Evolutionary conservation across 2,329 filamentous ascomycete genomes (phyloP).

Genomic region (Teratosphaeria viscida): DNA sequence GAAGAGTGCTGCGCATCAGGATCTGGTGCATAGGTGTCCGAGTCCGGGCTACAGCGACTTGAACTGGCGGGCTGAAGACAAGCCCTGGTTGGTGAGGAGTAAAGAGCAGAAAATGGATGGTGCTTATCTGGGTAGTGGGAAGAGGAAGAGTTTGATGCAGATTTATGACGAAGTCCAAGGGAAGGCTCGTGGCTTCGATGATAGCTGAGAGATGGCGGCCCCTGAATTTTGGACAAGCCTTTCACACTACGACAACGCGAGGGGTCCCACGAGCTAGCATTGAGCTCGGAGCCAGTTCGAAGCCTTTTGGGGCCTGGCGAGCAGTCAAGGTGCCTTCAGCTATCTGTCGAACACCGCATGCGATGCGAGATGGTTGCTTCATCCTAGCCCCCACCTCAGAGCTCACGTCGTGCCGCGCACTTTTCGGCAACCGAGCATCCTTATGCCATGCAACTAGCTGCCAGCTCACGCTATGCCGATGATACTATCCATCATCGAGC

Average conservation of each 20-base stretch:
- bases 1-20: constrained; percentile 22
- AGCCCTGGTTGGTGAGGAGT: constrained; percentile 22
- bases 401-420: background rate
- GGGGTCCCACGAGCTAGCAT: no score
- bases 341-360: background rate
- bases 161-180: constrained; percentile 10
- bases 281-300: no score
- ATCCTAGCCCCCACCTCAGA: background rate
- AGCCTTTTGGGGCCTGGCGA: no score
- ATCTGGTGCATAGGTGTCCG: constrained; percentile 31
- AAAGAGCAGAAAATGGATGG: constrained; percentile 18
- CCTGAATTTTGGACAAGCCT: background rate
- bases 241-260: no score
- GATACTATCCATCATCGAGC: background rate
- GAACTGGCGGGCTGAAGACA: constrained; percentile 26
- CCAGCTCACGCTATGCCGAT: background rate
- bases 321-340: background rate
- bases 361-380: background rate
- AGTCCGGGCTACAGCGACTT: constrained; percentile 32
- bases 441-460: background rate
- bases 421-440: background rate
- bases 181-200: background rate
- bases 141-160: constrained; percentile 6
- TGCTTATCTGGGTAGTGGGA: constrained; percentile 4
- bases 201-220: background rate